Percentiles rank a stretch among this genome's conserved stretches.
phyloP scores from a whole-genome alignment of 805 yeast genomes.

The Ogataea thermomethanolica region DNA sequence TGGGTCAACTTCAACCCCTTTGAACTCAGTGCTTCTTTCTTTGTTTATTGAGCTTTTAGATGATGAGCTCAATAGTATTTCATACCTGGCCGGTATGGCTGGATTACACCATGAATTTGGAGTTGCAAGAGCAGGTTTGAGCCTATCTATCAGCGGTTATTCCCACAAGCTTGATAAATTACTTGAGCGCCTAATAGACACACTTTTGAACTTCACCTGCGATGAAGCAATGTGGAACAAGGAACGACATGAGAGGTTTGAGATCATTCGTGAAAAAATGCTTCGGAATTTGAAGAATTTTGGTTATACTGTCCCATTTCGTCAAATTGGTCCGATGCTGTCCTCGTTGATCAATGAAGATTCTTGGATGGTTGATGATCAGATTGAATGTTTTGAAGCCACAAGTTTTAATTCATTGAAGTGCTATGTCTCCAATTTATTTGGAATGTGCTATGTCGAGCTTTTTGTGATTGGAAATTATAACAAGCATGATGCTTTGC shows the following conservation, averaged over 20 bases:
- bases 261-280: constrained; percentile 60
- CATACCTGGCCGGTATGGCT: constrained; percentile 82
- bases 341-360: constrained; percentile 67
- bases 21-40: constrained; percentile 53
- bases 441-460: constrained; percentile 62
- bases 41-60: constrained; percentile 68
- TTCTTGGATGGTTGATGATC: constrained; percentile 63
- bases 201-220: constrained; percentile 44
- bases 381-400: constrained; percentile 46
- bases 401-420: constrained; percentile 41
- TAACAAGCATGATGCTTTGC: constrained; percentile 48
- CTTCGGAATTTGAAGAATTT: constrained; percentile 63
- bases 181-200: constrained; percentile 55
- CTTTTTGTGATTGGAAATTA: constrained; percentile 77
- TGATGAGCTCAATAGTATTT: constrained; percentile 70
- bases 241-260: constrained; percentile 56
- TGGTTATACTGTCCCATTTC: constrained; percentile 72
- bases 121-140: constrained; percentile 66
- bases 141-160: constrained; percentile 69
- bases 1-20: constrained; percentile 54
- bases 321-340: constrained; percentile 64
- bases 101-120: constrained; percentile 60
- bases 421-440: constrained; percentile 48
- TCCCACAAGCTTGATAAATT: constrained; percentile 73
- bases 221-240: constrained; percentile 25